phyloP scores from a whole-genome alignment of 805 yeast species.

The Novakomyces olei region DNA sequence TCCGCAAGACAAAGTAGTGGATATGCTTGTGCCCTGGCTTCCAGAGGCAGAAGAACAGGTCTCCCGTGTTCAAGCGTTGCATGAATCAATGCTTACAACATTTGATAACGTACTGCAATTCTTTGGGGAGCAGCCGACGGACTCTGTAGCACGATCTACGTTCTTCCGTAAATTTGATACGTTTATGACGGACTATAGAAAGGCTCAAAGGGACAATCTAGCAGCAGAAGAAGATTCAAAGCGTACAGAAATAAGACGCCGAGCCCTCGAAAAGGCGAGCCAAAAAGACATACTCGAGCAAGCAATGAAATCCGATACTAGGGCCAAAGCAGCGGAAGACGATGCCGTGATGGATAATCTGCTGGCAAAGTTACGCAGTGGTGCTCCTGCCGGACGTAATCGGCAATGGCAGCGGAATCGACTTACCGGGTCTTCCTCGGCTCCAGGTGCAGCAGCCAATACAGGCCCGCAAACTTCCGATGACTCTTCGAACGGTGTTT shows the following conservation, averaged over 20 bases:
- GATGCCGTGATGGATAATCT: conserved; percentile 60
- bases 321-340: conserved; percentile 18
- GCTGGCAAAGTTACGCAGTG: conserved; percentile 66
- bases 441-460: no score
- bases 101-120: conserved; percentile 52
- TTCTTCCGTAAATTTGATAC: conserved; percentile 65
- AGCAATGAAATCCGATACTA: conserved; percentile 8
- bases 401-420: no score
- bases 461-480: no score
- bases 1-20: conserved; percentile 55
- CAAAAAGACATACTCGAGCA: conserved; percentile 42
- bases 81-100: conserved; percentile 37
- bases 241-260: conserved; percentile 1
- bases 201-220: conserved; percentile 57
- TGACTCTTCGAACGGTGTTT: no score
- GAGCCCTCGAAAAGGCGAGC: conserved; percentile 34
- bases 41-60: conserved; percentile 58
- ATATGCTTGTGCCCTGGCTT: conserved; percentile 38
- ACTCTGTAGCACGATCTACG: conserved; percentile 37
- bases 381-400: conserved; percentile 32
- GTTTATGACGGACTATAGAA: conserved; percentile 57
- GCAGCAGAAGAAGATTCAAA: conserved; percentile 64
- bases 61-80: conserved; percentile 39
- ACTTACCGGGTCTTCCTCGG: no score
- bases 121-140: conserved; percentile 77